Conservation (phyloP, 2,329 filamentous ascomycete genomes). For the Curvularia eragrostidis region DNA sequence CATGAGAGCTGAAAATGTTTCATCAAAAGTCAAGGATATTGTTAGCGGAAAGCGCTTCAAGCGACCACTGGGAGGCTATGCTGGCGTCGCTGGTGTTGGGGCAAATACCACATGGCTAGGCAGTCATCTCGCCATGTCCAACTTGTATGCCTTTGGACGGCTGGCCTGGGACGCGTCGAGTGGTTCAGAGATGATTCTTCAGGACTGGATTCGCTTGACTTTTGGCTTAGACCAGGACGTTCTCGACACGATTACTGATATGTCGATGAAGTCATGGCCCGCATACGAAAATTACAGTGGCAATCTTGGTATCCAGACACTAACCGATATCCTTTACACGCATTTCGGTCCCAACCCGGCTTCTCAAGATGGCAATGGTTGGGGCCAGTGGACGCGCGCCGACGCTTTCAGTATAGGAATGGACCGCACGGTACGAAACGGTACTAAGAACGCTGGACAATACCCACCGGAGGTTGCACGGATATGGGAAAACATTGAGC, state of each 20-base stretch:
- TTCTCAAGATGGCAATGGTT: conserved; percentile 70
- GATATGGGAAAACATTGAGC: conserved; percentile 65
- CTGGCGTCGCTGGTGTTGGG: conserved; percentile 72
- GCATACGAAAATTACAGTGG: conserved; percentile 75
- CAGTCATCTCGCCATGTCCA: conserved; percentile 68
- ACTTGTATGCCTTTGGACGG: conserved; percentile 72
- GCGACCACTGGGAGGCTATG: conserved; percentile 65
- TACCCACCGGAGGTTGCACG: conserved; percentile 67
- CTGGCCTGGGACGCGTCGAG: conserved; percentile 68
- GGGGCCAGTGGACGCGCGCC: conserved; percentile 76
- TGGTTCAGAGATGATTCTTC: conserved; percentile 59
- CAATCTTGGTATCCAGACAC: conserved; percentile 72
- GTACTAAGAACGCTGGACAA: conserved; percentile 70
- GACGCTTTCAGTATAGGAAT: conserved; percentile 68
- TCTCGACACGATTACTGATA: conserved; percentile 64
- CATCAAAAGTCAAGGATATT: conserved; percentile 66
- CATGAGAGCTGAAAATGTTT: conserved; percentile 64
- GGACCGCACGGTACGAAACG: conserved; percentile 73
- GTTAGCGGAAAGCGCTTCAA: conserved; percentile 66
- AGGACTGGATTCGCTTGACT: conserved; percentile 73
- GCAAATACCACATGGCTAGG: conserved; percentile 72
- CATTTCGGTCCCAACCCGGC: conserved; percentile 73
- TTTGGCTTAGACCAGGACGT: conserved; percentile 64
- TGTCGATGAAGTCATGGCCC: conserved; percentile 73
- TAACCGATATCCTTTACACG: conserved; percentile 70